Evolutionary conservation across 2,329 filamentous ascomycete species (phyloP).

Genomic region (Fusarium brachygibbosum): DNA sequence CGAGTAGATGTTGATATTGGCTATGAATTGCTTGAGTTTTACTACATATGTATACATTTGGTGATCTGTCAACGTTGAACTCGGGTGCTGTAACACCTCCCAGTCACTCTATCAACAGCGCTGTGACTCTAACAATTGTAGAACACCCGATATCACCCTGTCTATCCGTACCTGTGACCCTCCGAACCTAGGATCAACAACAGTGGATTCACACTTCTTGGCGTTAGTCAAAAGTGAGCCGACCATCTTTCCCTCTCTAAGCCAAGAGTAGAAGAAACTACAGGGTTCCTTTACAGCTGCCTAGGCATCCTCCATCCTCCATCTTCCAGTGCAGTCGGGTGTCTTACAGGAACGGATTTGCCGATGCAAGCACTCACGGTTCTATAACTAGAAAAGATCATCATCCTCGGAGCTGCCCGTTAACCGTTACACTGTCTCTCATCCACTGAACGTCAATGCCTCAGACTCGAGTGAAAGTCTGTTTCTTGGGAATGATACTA

Average conservation of each 20-base stretch:
- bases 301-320: conserved; percentile 10
- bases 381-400: conserved; percentile 4
- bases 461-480: neutral
- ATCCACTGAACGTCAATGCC: neutral
- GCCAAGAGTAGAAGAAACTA: neutral
- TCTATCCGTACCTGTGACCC: neutral
- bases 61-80: neutral
- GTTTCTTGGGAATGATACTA: neutral
- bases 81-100: neutral
- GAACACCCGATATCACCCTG: neutral
- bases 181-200: conserved; percentile 9
- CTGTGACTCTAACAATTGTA: neutral
- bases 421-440: neutral
- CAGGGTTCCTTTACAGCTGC: conserved; percentile 30
- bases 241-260: conserved; percentile 12
- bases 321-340: neutral
- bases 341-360: conserved; percentile 12
- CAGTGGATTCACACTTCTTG: conserved; percentile 15
- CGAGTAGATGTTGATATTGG: neutral
- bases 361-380: conserved; percentile 23
- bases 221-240: conserved; percentile 28
- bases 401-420: conserved; percentile 14
- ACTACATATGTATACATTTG: no score
- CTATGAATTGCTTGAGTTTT: neutral
- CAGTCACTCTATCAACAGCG: neutral